Base-by-base conservation (phyloP, 345 rosid genomes). In the Rhodomyrtus tomentosa region DNA sequence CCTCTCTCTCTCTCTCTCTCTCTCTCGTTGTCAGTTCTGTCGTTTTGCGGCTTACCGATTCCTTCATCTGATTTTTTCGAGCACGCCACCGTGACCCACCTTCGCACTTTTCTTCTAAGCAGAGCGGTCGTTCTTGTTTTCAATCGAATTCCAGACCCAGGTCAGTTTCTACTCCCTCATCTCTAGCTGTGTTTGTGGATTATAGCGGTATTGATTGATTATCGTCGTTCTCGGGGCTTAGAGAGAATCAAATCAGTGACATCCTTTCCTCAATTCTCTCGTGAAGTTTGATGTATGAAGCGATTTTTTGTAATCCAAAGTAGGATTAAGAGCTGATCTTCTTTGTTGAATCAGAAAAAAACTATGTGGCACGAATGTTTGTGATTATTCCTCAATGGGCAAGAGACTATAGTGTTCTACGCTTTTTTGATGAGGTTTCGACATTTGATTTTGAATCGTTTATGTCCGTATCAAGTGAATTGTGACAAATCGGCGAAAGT, bases 401-500 rank as follows among this genome's bases (percentile, higher is more conserved):
- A 54, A 54, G 25, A 54, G 25, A n/a, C n/a, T 54, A 54, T 7
- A 6, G 56, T 0, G 25, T 54, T 54, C 56, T 54, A 3, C 25
- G 25, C 9, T 7, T 3, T 24, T 54, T 54, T 54, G 4, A 6
- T 21, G 56, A 54, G 56, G 56, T 54, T 54, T 54, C 56, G 4
- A 54, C 4, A 53, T 54, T 54, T 54, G 56, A 25, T 1, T 54
- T 54, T 54, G 56, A 21, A 4, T 21, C 0, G 2, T 6, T 54
- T 54, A 54, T 7, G 56, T 3, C 10, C 25, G 4, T 21, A 0
- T 53, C 25, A 1, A 3, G 56, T 54, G 4, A 54, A 7, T 54
- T 21, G 25, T 9, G 56, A 1, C 5, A 54, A 54, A 52, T 16
- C 18, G 0, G 55, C 0, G 56, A 25, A 3, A 21, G 21, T 10